Conservation (phyloP, 495 filamentous ascomycete species). For the Coniosporium apollinis region DNA sequence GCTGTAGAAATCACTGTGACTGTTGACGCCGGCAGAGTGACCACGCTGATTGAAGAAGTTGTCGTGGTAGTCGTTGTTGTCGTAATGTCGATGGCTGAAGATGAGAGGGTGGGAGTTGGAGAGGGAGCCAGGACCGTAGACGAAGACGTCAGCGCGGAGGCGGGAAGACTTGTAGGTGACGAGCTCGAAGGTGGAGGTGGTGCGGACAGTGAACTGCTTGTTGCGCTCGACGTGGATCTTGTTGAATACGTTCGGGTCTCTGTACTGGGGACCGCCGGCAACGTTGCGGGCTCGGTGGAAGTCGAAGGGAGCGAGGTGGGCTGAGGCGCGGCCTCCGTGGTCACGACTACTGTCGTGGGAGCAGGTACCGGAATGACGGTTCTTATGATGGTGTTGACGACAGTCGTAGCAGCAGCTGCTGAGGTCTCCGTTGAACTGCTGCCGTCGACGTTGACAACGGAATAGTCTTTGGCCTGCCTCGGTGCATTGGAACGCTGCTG, state of each 20-base stretch:
- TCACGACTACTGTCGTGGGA: too few relatives aligned
- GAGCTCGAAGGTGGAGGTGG: neutral
- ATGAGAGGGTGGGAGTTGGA: neutral
- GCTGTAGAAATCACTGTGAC: conserved; percentile 6
- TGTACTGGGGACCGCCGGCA: too few relatives aligned
- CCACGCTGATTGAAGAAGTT: neutral
- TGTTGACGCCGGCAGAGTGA: neutral
- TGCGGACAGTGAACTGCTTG: neutral
- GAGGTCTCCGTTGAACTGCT: neutral
- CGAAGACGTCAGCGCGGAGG: neutral
- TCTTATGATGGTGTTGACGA: conserved; percentile 8
- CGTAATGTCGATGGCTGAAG: neutral
- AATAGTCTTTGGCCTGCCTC: too few relatives aligned
- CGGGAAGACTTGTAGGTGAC: neutral
- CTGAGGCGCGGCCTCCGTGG: too few relatives aligned
- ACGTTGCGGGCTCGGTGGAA: too few relatives aligned
- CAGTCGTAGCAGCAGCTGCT: conserved; percentile 1
- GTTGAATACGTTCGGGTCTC: too few relatives aligned
- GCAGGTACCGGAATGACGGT: too few relatives aligned
- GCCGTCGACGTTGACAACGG: conserved; percentile 14
- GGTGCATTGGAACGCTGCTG: too few relatives aligned
- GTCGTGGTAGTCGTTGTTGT: neutral
- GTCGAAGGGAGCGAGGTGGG: too few relatives aligned
- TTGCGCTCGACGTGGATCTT: neutral
- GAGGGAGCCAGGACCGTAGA: neutral